Conservation (phyloP, 495 filamentous ascomycete species). For the Annulohypoxylon maeteangense region DNA sequence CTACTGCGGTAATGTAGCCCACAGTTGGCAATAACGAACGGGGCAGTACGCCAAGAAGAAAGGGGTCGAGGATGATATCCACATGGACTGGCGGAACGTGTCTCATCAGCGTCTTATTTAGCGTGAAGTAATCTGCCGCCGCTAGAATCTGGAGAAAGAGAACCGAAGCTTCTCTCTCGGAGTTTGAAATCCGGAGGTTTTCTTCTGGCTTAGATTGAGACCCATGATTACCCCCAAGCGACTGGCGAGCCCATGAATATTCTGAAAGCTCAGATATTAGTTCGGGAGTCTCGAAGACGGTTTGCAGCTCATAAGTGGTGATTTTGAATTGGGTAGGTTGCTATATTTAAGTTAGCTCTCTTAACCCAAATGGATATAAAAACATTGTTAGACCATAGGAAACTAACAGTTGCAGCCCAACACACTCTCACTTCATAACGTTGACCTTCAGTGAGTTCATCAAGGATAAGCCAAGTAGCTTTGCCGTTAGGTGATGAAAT, state of each 20-base stretch:
- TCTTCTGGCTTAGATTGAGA: constrained; percentile 12
- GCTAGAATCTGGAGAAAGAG: constrained; percentile 83
- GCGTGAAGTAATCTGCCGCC: constrained; percentile 84
- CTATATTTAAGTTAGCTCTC: constrained; percentile 57
- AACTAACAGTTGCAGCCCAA: constrained; percentile 90
- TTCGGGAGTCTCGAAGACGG: constrained; percentile 67
- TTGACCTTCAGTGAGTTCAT: constrained; percentile 73
- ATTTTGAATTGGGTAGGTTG: constrained; percentile 89
- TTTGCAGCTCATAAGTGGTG: constrained; percentile 66
- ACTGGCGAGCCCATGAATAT: constrained; percentile 67
- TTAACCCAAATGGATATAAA: constrained; percentile 2
- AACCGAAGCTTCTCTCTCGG: constrained; percentile 59
- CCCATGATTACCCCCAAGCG: constrained; percentile 17
- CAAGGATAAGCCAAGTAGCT: constrained; percentile 85
- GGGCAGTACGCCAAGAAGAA: constrained; percentile 75
- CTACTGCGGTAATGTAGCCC: constrained; percentile 67
- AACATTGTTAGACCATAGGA: constrained; percentile 47
- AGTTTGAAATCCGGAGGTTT: constrained; percentile 1
- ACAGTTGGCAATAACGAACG: constrained; percentile 74
- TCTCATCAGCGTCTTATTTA: constrained; percentile 77
- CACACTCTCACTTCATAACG: constrained; percentile 94
- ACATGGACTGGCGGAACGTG: constrained; percentile 77
- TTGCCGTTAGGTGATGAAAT: constrained; percentile 63
- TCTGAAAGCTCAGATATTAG: constrained; percentile 71
- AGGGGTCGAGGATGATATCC: constrained; percentile 93